Evolutionary conservation across 768 basidiomycete species (phyloP), one percentile per base, ranked within the genome.

Genomic region (Tricholoma sp.): DNA sequence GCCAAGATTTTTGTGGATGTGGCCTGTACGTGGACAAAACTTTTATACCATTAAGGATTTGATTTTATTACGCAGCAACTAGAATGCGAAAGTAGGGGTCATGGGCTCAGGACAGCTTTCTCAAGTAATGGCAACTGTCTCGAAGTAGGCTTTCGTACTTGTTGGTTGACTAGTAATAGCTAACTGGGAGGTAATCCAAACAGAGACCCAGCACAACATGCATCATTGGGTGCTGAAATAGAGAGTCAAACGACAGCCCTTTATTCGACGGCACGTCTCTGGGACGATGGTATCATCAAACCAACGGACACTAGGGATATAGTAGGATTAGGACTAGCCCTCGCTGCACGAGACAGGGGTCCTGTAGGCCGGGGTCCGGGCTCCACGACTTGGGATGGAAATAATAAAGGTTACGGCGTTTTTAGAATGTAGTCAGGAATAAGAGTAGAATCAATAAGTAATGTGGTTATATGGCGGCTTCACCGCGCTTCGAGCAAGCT

Each of bases 1-100:
- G 4, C 94, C 95, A 16, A 81, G 93, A 58, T 97, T 98, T 80
- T 72, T 98, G 52, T 98, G 92, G 91, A 95, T 94, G 92, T 98
- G 95, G 95, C 94, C 94, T 57, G 90, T 91, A 72, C 65, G 88
- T 74, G 46, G 4, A 32, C 32, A 39, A 59, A 21, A 50, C 34
- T 52, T 34, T 46, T 35, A 43, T 54, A n/a, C 34, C n/a, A 57
- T 52, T 51, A 58, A 32, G 39, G 55, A 58, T 19, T 18, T 50
- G 12, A 52, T 59, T 18, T 50, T 19, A 52, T 59, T 56, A 58
- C 46, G 37, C 55, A 24, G 29, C 57, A 58, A 39, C 21, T 60
- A 92, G 86, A 94, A 94, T 62, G 91, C 94, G 34, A 94, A 89
- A 71, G 87, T 96, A 1, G 90, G 89, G 14, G 95, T 98, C 35